These are phyloP conservation scores for Mycosarcoma maydis DNA, from an alignment of 1,284 basidiomycete genomes.

Conservation along the genomic window DNA sequence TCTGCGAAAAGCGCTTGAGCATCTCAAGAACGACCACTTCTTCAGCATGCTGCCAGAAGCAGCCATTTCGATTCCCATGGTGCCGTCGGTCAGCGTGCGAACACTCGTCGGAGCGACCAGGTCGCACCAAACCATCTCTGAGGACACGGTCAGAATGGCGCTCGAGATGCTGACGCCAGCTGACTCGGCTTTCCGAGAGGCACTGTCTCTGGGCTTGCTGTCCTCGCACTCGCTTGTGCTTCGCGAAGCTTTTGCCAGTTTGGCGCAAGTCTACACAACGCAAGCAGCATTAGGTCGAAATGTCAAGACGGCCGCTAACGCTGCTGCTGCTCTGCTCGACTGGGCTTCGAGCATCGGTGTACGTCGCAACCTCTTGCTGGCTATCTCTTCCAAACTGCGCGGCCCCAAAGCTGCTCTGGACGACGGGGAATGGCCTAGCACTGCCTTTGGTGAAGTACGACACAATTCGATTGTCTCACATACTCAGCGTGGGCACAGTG, in stretches of 20 bases:
- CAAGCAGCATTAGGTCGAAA: conserved; percentile 46
- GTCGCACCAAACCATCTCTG: conserved; percentile 34
- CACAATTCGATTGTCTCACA: not conserved
- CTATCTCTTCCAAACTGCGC: conserved; percentile 43
- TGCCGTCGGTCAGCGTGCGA: conserved; percentile 36
- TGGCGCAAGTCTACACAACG: conserved; percentile 44
- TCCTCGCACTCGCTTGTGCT: conserved; percentile 40
- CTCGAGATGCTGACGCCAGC: conserved; percentile 37
- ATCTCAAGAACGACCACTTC: conserved; percentile 52
- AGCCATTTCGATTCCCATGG: conserved; percentile 57
- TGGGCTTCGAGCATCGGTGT: conserved; percentile 42
- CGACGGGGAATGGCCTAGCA: conserved; percentile 28
- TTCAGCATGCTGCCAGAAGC: conserved; percentile 60
- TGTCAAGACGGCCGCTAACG: conserved; percentile 37
- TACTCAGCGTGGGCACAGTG: not conserved
- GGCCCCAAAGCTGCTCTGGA: conserved; percentile 1
- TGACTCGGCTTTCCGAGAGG: conserved; percentile 40
- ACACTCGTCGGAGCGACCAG: conserved; percentile 18
- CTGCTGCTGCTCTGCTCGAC: conserved; percentile 43
- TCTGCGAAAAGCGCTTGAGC: conserved; percentile 36
- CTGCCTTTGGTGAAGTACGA: not conserved
- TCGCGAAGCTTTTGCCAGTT: conserved; percentile 42
- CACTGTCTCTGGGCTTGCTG: conserved; percentile 25
- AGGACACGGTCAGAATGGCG: conserved; percentile 39
- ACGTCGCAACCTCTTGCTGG: conserved; percentile 44